Base-by-base conservation (phyloP, 2,329 filamentous ascomycete species). In the Aspergillus bombycis region DNA sequence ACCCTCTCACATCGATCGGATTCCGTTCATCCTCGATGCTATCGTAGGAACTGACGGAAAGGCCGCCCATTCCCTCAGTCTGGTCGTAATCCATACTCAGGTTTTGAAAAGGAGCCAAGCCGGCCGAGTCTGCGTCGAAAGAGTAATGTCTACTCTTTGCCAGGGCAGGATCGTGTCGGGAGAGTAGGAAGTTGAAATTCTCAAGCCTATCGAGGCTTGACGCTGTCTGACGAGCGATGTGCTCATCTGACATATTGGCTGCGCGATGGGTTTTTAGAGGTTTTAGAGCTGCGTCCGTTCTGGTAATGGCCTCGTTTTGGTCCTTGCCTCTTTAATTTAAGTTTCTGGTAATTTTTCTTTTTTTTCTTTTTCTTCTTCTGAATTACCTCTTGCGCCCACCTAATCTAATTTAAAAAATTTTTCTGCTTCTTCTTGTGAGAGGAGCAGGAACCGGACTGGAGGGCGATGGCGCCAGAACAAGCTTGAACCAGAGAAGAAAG, bases 31-130 rank as follows among this genome's bases (percentile, higher is more conserved):
- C 77, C 21, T 79, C 77, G 63, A 79, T 74, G 62, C 76, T 78
- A 56, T 79, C 77, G 65, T 79, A 79, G 38, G 77, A 79, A 65
- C 77, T 79, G 68, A 79, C 77, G 34, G 77, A 79, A 12, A 79
- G 64, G 26, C 77, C 77, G 36, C 77, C 77, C 71, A 79, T 73
- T 57, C 77, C 77, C 60, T 79, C 77, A 2, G 77, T 79, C 60
- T 77, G 77, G 57, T 79, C 77, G 61, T 78, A 78, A 60, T 79
- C 75, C 74, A 78, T 76, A 58, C 71, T 74, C 64, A 73, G 64
- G 59, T 73, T 75, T 63, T 71, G 64, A 52, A 74, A 70, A 34
- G 75, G 70, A 58, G 72, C 70, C 67, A 77, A 69, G 62, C 71
- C 72, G 30, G 72, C 62, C 11, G 70, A 62, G 57, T 78, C 77